A percentile compares a stretch with the other conserved stretches of the same genome.
Conservation (phyloP, 83 land plant species). For the Picea abies region DNA sequence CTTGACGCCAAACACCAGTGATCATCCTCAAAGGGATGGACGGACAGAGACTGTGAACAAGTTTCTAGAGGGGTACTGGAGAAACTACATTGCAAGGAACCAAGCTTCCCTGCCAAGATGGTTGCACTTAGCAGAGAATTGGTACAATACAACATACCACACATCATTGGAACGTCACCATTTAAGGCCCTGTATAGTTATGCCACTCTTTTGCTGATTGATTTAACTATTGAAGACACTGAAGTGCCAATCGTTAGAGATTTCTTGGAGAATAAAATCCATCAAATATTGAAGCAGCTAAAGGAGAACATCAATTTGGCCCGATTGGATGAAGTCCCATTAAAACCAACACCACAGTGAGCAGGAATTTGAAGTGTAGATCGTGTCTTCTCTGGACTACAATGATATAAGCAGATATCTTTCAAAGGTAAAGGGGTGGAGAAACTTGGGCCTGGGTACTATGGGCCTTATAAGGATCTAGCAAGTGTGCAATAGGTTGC, state of each 20-base stretch:
- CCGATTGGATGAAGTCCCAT: not conserved
- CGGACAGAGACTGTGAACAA: not conserved
- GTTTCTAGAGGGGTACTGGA: not conserved
- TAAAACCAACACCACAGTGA: not conserved
- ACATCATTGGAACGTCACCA: not conserved
- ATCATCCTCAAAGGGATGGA: not conserved
- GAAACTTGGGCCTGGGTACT: not conserved
- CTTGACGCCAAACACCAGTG: not conserved
- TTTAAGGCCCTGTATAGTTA: not conserved
- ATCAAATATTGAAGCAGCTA: not conserved
- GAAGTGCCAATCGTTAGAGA: not conserved
- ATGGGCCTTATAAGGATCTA: not conserved
- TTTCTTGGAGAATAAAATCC: not conserved
- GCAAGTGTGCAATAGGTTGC: not conserved
- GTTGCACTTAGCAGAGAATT: constrained; percentile 2
- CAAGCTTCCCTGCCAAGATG: not conserved
- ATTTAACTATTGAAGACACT: not conserved
- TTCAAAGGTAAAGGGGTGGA: not conserved
- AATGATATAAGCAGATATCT: not conserved
- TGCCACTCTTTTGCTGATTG: not conserved
- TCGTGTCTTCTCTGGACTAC: not conserved
- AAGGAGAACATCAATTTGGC: not conserved
- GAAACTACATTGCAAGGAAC: not conserved
- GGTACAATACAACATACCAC: not conserved
- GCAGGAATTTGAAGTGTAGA: not conserved